Conservation (phyloP, 495 filamentous ascomycete genomes). For the Penicillium egyptiacum region DNA sequence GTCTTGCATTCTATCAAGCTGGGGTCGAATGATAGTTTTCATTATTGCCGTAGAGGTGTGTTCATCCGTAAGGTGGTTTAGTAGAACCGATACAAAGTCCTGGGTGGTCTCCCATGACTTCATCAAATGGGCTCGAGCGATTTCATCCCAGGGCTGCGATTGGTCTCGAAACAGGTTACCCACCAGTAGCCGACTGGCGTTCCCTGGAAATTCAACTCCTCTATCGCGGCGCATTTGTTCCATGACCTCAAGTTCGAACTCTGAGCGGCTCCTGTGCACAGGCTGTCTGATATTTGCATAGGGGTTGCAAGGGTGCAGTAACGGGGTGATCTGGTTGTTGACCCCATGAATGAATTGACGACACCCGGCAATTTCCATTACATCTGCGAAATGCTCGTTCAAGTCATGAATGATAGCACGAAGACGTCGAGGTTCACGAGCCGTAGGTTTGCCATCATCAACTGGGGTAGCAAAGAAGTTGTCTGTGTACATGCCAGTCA, state of each 20-base stretch:
- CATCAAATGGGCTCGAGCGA: slow-evolving; percentile 29
- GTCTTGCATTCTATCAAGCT: slow-evolving; percentile 33
- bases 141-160: slow-evolving; percentile 35
- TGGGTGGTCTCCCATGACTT: slow-evolving; percentile 24
- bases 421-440: not conserved
- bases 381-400: slow-evolving; percentile 48
- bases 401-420: slow-evolving; percentile 52
- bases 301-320: slow-evolving; percentile 7
- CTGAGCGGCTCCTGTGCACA: not conserved
- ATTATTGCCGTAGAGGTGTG: slow-evolving; percentile 33
- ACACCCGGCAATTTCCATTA: slow-evolving; percentile 30
- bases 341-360: not conserved
- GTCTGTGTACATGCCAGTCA: not conserved
- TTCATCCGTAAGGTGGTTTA: slow-evolving; percentile 29
- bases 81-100: slow-evolving; percentile 31
- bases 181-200: slow-evolving; percentile 44
- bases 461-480: not conserved
- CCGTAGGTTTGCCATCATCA: not conserved
- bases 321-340: not conserved
- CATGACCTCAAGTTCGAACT: slow-evolving; percentile 22
- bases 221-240: slow-evolving; percentile 24
- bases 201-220: slow-evolving; percentile 49
- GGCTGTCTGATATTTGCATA: slow-evolving; percentile 20
- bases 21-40: slow-evolving; percentile 21
- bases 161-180: slow-evolving; percentile 47